phyloP scores from a whole-genome alignment of 345 rosid genomes.

The Anastatica hierochuntica region DNA sequence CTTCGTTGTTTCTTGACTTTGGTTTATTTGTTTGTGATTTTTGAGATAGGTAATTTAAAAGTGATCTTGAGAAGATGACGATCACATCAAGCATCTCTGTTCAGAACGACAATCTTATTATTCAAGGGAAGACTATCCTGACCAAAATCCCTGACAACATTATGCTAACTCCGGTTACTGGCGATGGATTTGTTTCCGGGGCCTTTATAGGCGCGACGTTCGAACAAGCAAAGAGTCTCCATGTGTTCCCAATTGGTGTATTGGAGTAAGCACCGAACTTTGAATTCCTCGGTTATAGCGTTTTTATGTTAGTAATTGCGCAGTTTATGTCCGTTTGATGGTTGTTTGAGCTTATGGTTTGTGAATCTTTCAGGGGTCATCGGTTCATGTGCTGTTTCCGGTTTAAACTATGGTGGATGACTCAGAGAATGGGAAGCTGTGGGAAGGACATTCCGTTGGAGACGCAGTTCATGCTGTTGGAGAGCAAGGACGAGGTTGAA shows the following conservation, averaged over 20 bases:
- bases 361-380: constrained; percentile 48
- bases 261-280: constrained; percentile 46
- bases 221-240: constrained; percentile 72
- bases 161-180: constrained; percentile 56
- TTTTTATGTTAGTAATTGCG: not conserved
- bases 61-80: constrained; percentile 43
- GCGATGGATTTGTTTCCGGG: constrained; percentile 58
- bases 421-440: constrained; percentile 90
- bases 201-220: constrained; percentile 84
- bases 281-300: not conserved
- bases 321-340: not conserved
- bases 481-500: constrained; percentile 57
- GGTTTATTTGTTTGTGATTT: not conserved
- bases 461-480: constrained; percentile 89
- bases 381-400: constrained; percentile 86
- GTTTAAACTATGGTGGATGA: constrained; percentile 99
- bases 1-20: not conserved
- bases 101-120: constrained; percentile 73
- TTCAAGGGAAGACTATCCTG: constrained; percentile 81
- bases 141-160: constrained; percentile 85
- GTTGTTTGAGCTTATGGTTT: constrained; percentile 3
- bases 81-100: constrained; percentile 64
- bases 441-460: constrained; percentile 93
- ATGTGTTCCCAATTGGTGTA: constrained; percentile 81
- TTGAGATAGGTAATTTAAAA: constrained; percentile 3